phyloP scores from a whole-genome alignment of 2,329 filamentous ascomycete genomes.

The Nemania sp. region DNA sequence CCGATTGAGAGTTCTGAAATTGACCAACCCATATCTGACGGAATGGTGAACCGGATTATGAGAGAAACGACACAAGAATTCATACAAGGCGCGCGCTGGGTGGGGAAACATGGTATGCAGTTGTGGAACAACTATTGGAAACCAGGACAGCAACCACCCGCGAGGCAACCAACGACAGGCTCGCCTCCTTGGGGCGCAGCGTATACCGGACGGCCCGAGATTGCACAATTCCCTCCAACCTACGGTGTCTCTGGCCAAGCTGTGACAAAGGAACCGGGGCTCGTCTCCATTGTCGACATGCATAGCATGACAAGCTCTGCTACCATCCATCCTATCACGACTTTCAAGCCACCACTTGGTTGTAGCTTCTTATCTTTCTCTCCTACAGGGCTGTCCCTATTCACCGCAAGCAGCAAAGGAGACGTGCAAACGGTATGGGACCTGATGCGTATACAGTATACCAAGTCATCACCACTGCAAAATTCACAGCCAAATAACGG shows the following conservation, averaged over 20 bases:
- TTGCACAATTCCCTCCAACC: conserved; percentile 71
- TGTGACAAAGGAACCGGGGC: conserved; percentile 66
- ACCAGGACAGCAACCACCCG: conserved; percentile 48
- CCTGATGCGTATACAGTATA: conserved; percentile 66
- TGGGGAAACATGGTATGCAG: conserved; percentile 75
- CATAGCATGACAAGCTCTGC: conserved; percentile 58
- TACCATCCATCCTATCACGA: conserved; percentile 66
- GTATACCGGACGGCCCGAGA: conserved; percentile 51
- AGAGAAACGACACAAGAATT: conserved; percentile 79
- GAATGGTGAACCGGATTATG: conserved; percentile 75
- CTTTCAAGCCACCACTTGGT: conserved; percentile 71
- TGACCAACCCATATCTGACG: conserved; percentile 72
- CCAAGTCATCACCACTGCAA: conserved; percentile 63
- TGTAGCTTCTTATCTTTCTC: conserved; percentile 83
- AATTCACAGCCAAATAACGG: conserved; percentile 51
- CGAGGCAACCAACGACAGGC: conserved; percentile 48
- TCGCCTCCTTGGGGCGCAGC: conserved; percentile 53
- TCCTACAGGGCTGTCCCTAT: conserved; percentile 71
- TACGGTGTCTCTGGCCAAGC: conserved; percentile 65
- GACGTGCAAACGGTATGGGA: conserved; percentile 85
- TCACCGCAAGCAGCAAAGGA: conserved; percentile 82
- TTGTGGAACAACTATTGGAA: conserved; percentile 84
- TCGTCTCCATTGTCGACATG: conserved; percentile 76
- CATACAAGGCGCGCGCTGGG: conserved; percentile 74
- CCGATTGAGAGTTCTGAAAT: conserved; percentile 68